A percentile compares a stretch with the other conserved stretches of the same genome.
Conservation (phyloP, 805 yeast species). For the Ogataea minuta region DNA sequence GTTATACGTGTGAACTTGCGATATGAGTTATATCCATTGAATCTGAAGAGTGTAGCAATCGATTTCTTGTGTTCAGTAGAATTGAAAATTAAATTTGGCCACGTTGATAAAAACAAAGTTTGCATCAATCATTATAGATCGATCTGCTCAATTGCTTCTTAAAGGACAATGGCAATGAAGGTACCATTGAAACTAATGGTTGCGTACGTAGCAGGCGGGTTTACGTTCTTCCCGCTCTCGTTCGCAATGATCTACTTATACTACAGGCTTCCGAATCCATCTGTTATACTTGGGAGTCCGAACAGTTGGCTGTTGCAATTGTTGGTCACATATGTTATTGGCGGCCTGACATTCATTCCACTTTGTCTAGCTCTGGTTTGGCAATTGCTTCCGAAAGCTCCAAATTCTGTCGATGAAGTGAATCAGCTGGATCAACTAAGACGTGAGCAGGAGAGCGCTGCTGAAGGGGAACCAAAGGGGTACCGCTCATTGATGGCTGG, state of each 20-base stretch:
- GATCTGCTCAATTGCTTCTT: no score
- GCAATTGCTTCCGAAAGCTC: constrained; percentile 38
- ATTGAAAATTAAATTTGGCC: no score
- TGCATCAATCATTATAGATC: no score
- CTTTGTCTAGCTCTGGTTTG: constrained; percentile 42
- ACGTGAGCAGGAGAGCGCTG: constrained; percentile 29
- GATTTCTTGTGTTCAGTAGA: no score
- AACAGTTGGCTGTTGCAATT: constrained; percentile 32
- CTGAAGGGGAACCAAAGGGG: constrained; percentile 28
- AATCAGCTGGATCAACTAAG: constrained; percentile 28
- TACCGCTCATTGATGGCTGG: constrained; percentile 50
- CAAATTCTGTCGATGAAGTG: constrained; percentile 23
- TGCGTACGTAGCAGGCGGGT: constrained; percentile 1
- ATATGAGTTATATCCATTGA: no score
- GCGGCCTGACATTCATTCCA: constrained; percentile 83
- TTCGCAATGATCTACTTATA: neutral
- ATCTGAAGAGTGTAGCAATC: no score
- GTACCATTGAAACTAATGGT: neutral
- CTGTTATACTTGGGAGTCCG: neutral
- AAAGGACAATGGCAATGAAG: neutral
- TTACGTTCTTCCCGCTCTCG: constrained; percentile 4
- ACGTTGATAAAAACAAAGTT: no score
- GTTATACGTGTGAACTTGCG: neutral
- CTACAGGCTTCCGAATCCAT: neutral
- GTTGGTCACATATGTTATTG: constrained; percentile 56